phyloP scores from a whole-genome alignment of 1,284 basidiomycete species.

The Veloboletus limbatus region DNA sequence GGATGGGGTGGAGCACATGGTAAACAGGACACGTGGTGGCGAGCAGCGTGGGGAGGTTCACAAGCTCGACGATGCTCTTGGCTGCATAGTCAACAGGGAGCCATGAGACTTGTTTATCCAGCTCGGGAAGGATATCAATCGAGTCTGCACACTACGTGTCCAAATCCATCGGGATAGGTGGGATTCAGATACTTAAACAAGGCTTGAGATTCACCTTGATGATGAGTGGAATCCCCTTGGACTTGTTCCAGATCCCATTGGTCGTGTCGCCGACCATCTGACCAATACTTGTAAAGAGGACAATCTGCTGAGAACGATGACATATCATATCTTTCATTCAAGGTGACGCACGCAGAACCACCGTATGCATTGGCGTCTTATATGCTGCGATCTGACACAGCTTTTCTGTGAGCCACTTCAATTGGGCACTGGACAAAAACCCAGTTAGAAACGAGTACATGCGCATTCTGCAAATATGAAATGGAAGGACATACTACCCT shows the following conservation, averaged over 20 bases:
- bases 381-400: constrained; percentile 43
- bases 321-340: neutral
- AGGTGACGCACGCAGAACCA: constrained; percentile 38
- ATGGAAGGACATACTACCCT: too few species aligned
- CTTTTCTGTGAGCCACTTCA: constrained; percentile 64
- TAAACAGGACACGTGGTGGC: neutral
- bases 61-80: constrained; percentile 48
- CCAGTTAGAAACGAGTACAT: too few species aligned
- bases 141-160: constrained; percentile 37
- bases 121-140: constrained; percentile 43
- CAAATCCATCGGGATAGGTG: neutral
- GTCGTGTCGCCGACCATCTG: constrained; percentile 54
- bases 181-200: too few species aligned
- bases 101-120: constrained; percentile 51
- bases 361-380: constrained; percentile 35
- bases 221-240: constrained; percentile 45
- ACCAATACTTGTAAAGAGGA: constrained; percentile 39
- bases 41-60: constrained; percentile 22
- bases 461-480: too few species aligned
- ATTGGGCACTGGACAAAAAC: constrained; percentile 20
- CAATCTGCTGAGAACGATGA: neutral
- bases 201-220: constrained; percentile 23
- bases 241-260: constrained; percentile 59
- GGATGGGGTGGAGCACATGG: constrained; percentile 41
- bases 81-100: constrained; percentile 58